These are phyloP conservation scores for Niebla homalea DNA, from an alignment of 495 filamentous ascomycete genomes.

Conservation along the genomic window DNA sequence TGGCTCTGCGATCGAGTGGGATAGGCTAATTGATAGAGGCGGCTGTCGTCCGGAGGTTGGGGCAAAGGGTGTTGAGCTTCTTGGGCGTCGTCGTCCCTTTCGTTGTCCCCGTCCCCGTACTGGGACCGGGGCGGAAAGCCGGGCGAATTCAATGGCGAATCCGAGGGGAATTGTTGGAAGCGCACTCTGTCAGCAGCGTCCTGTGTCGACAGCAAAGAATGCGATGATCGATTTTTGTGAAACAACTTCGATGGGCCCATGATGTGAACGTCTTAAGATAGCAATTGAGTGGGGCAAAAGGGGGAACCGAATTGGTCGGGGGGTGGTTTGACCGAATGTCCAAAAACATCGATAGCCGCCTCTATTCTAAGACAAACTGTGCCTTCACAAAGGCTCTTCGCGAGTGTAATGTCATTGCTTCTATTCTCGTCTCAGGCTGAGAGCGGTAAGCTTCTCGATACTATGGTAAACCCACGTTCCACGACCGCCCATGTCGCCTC, in stretches of 20 bases:
- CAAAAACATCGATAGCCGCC: too few relatives aligned
- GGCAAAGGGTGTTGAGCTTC: conserved; percentile 5
- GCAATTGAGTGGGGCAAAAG: too few relatives aligned
- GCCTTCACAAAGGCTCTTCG: too few relatives aligned
- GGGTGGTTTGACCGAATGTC: too few relatives aligned
- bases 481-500: too few relatives aligned
- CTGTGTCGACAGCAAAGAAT: conserved; percentile 2
- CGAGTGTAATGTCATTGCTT: too few relatives aligned
- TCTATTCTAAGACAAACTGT: too few relatives aligned
- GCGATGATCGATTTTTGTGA: conserved; percentile 1
- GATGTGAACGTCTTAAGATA: not conserved
- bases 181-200: not conserved
- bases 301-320: too few relatives aligned
- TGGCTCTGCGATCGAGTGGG: conserved; percentile 15
- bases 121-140: conserved; percentile 10
- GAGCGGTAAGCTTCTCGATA: too few relatives aligned
- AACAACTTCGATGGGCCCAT: not conserved
- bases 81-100: conserved; percentile 4
- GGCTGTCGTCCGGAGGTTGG: conserved; percentile 3
- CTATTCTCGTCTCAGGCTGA: too few relatives aligned
- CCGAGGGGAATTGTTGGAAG: conserved; percentile 1
- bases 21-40: conserved; percentile 7
- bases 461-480: too few relatives aligned
- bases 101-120: conserved; percentile 8
- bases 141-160: conserved; percentile 15